These are phyloP conservation scores for Tubosaeta brunneosetosa DNA, from an alignment of 768 basidiomycete species.

Conservation along the genomic window DNA sequence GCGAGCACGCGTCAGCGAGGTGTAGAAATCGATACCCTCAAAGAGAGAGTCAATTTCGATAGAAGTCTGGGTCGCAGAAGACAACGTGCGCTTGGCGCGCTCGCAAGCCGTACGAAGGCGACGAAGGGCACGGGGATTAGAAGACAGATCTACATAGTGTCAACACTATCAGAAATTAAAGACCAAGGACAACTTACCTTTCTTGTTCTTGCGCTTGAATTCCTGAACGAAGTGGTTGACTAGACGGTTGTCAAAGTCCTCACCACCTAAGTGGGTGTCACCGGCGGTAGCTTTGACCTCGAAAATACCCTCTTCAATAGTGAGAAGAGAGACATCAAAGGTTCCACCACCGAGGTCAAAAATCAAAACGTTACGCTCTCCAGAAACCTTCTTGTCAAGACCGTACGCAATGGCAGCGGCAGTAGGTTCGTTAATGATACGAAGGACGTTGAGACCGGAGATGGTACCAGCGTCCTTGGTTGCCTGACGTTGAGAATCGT, in stretches of 20 bases:
- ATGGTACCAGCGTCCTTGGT: slow-evolving; percentile 98
- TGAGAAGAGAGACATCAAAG: slow-evolving; percentile 95
- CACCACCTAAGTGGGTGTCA: slow-evolving; percentile 97
- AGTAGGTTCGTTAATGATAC: slow-evolving; percentile 99
- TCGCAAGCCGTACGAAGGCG: slow-evolving; percentile 97
- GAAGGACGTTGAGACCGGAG: slow-evolving; percentile 90
- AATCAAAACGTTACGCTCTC: slow-evolving; percentile 94
- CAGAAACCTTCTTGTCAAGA: slow-evolving; percentile 88
- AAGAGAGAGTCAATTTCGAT: slow-evolving; percentile 98
- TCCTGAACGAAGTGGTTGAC: slow-evolving; percentile 96
- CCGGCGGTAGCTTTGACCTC: slow-evolving; percentile 98
- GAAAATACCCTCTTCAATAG: slow-evolving; percentile 96
- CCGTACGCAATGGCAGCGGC: slow-evolving; percentile 98
- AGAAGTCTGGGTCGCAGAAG: slow-evolving; percentile 92
- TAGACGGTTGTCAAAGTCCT: slow-evolving; percentile 97
- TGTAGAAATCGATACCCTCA: slow-evolving; percentile 98
- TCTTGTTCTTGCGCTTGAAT: slow-evolving; percentile 98
- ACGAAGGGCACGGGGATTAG: slow-evolving; percentile 92
- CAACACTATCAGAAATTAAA: background rate
- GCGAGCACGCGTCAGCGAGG: slow-evolving; percentile 94
- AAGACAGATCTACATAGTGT: slow-evolving; percentile 63
- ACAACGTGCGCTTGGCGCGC: slow-evolving; percentile 97
- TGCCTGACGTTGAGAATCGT: slow-evolving; percentile 97
- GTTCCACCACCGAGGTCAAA: slow-evolving; percentile 99
- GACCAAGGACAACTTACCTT: slow-evolving; percentile 44